phyloP scores from a whole-genome alignment of 805 yeast species.

The Jamesozyma jinghongensis region DNA sequence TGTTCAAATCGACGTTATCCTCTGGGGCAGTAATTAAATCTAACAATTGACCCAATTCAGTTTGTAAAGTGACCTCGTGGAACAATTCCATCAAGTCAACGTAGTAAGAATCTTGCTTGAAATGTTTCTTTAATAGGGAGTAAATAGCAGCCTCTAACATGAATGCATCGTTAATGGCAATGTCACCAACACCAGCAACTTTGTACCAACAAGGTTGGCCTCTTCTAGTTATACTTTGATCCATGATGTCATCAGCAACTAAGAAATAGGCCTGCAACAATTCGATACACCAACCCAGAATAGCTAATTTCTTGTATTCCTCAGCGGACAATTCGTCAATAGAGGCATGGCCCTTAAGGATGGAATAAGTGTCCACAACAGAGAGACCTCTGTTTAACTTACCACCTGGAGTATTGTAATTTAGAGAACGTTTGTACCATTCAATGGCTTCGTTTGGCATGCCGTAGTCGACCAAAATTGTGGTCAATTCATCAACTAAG shows the following conservation, averaged over 20 bases:
- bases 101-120: constrained; percentile 72
- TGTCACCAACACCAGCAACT: constrained; percentile 68
- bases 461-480: constrained; percentile 54
- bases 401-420: constrained; percentile 93
- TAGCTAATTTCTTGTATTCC: constrained; percentile 76
- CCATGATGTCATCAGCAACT: constrained; percentile 99
- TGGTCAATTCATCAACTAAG: constrained; percentile 64
- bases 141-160: constrained; percentile 95
- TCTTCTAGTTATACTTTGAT: constrained; percentile 88
- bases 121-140: constrained; percentile 78
- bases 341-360: constrained; percentile 56
- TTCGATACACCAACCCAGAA: constrained; percentile 94
- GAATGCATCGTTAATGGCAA: constrained; percentile 95
- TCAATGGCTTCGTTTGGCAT: constrained; percentile 79
- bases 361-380: constrained; percentile 84
- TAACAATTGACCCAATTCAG: constrained; percentile 92
- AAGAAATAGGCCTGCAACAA: constrained; percentile 91
- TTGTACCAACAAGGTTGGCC: constrained; percentile 99
- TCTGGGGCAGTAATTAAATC: constrained; percentile 97
- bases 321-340: constrained; percentile 50
- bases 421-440: constrained; percentile 68
- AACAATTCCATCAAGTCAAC: constrained; percentile 85
- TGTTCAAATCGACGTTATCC: constrained; percentile 78
- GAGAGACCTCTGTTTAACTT: constrained; percentile 93
- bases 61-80: constrained; percentile 96